Conservation (phyloP, 139 green algal genomes). For the Haematococcus lacustris region DNA sequence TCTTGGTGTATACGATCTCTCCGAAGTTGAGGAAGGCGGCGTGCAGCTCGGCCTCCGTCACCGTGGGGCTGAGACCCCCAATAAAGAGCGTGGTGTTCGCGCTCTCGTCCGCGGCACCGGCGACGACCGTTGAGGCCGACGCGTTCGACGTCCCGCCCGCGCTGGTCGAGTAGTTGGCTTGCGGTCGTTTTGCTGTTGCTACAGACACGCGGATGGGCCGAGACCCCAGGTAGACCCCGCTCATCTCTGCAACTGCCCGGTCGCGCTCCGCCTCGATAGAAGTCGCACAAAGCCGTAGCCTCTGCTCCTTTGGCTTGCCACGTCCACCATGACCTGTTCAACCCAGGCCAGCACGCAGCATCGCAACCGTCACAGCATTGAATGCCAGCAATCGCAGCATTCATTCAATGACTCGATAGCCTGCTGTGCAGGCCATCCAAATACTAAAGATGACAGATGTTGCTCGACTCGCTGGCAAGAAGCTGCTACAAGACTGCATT, state of each 20-base stretch:
- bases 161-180: slow-evolving; percentile 8
- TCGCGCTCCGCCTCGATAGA: slow-evolving; percentile 74
- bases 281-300: slow-evolving; percentile 97
- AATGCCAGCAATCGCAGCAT: too few relatives aligned
- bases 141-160: slow-evolving; percentile 3
- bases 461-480: too few relatives aligned
- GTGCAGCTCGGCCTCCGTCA: slow-evolving; percentile 73
- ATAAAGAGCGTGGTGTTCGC: slow-evolving; percentile 91
- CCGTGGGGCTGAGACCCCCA: slow-evolving; percentile 48
- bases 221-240: slow-evolving; percentile 61
- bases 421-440: too few relatives aligned
- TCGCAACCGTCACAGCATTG: too few relatives aligned
- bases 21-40: slow-evolving; percentile 70
- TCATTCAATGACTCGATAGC: too few relatives aligned
- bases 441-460: too few relatives aligned
- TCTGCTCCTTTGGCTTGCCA: slow-evolving; percentile 72
- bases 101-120: slow-evolving; percentile 35
- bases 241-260: slow-evolving; percentile 78
- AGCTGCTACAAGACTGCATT: too few relatives aligned
- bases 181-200: slow-evolving; percentile 46
- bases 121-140: background rate
- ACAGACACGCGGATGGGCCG: slow-evolving; percentile 66
- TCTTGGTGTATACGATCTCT: slow-evolving; percentile 89
- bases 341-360: too few relatives aligned
- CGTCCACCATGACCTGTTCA: slow-evolving; percentile 92